Conservation (phyloP, 495 filamentous ascomycete species). For the Daldinia caldariorum region DNA sequence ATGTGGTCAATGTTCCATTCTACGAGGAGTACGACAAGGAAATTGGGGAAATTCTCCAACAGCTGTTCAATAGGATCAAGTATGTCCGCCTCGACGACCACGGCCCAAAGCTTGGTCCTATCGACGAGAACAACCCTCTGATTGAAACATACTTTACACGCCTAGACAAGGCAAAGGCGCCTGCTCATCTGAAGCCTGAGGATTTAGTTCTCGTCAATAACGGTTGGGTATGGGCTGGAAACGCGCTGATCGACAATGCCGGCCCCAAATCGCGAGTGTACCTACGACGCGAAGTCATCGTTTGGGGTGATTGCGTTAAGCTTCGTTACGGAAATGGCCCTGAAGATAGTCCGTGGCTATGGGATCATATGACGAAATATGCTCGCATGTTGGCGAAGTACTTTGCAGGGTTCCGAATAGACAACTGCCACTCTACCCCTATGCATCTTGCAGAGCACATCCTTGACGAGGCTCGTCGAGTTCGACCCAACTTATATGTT, state of each 20-base stretch:
- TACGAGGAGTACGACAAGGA: constrained; percentile 93
- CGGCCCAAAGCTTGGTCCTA: constrained; percentile 85
- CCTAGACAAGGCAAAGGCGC: constrained; percentile 80
- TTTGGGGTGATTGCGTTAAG: constrained; percentile 99
- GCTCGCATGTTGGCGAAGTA: constrained; percentile 93
- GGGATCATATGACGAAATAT: constrained; percentile 95
- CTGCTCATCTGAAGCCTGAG: constrained; percentile 77
- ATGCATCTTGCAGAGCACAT: constrained; percentile 92
- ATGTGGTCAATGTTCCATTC: constrained; percentile 85
- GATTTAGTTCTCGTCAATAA: constrained; percentile 91
- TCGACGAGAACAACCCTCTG: constrained; percentile 79
- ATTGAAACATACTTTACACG: constrained; percentile 97
- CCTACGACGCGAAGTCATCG: constrained; percentile 91
- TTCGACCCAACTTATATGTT: constrained; percentile 88
- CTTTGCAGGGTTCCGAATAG: constrained; percentile 94
- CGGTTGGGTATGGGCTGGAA: constrained; percentile 98
- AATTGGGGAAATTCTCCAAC: constrained; percentile 81
- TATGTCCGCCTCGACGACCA: constrained; percentile 91
- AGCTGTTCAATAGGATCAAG: constrained; percentile 92
- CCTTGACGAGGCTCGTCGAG: constrained; percentile 87
- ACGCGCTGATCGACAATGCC: constrained; percentile 92
- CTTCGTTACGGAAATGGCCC: constrained; percentile 85
- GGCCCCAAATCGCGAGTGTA: constrained; percentile 90
- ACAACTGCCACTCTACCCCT: constrained; percentile 98
- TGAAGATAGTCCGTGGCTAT: constrained; percentile 90